Evolutionary conservation across 2,329 filamentous ascomycete species (phyloP).

Genomic region (Alternaria burnsii): DNA sequence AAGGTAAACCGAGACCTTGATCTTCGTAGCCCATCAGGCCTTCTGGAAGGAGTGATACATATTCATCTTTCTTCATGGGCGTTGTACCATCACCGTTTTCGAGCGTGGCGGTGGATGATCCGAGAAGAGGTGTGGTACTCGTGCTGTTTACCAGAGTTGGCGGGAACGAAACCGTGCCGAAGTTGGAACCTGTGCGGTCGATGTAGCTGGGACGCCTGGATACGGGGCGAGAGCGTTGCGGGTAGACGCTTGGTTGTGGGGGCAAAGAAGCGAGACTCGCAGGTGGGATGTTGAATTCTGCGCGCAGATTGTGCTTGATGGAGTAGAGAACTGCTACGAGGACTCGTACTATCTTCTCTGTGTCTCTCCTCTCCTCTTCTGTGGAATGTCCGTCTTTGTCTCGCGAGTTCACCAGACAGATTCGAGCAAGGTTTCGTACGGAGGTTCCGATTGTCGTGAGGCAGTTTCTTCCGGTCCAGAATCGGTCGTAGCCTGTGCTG

Average conservation of each 20-base stretch:
- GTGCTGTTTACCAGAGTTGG: conserved; percentile 6
- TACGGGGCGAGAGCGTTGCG: conserved; percentile 27
- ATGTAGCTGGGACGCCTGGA: conserved; percentile 40
- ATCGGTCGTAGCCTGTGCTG: conserved; percentile 69
- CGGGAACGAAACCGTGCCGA: conserved; percentile 4
- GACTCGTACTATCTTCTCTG: conserved; percentile 66
- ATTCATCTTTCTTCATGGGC: conserved; percentile 56
- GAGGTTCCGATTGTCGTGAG: conserved; percentile 66
- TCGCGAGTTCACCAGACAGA: conserved; percentile 60
- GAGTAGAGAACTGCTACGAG: conserved; percentile 70
- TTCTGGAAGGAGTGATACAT: conserved; percentile 59
- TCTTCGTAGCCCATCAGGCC: conserved; percentile 64
- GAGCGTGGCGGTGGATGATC: conserved; percentile 29
- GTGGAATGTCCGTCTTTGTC: conserved; percentile 31
- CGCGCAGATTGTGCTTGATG: conserved; percentile 70
- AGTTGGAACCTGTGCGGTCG: conserved; percentile 22
- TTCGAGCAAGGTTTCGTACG: conserved; percentile 67
- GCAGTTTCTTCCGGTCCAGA: conserved; percentile 68
- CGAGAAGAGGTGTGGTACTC: conserved; percentile 31
- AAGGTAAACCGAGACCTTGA: conserved; percentile 65
- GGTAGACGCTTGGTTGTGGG: conserved; percentile 23
- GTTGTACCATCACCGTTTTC: conserved; percentile 41
- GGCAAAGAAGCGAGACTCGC: conserved; percentile 36
- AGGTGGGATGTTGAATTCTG: conserved; percentile 63
- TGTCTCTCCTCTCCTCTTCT: conserved; percentile 60